phyloP scores from a whole-genome alignment of 2,329 filamentous ascomycete genomes.

The Trichoderma sp. region DNA sequence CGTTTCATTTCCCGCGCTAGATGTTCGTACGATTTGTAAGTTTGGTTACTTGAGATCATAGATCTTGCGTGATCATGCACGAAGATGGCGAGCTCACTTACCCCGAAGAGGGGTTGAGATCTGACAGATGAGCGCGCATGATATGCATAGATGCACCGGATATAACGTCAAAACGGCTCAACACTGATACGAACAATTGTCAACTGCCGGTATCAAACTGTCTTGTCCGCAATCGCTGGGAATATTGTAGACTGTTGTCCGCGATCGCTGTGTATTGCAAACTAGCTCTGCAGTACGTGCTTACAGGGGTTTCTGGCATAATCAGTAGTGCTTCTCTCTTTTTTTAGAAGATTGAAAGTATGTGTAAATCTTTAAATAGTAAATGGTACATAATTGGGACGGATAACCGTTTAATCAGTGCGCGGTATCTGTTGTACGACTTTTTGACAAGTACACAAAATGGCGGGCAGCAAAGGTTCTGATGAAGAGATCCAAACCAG shows the following conservation, averaged over 20 bases:
- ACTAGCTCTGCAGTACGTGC: background rate
- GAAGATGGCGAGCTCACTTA: constrained; percentile 34
- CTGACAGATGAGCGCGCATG: background rate
- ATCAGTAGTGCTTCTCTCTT: background rate
- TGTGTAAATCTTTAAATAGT: background rate
- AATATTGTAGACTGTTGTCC: background rate
- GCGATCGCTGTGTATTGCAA: background rate
- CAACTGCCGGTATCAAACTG: background rate
- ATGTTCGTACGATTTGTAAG: background rate
- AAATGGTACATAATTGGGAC: background rate
- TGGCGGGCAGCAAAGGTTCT: background rate
- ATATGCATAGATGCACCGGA: background rate
- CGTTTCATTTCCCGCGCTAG: background rate
- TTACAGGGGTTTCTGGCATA: background rate
- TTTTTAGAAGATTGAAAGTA: background rate
- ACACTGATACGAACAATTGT: background rate
- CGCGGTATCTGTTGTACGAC: background rate
- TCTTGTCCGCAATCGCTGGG: background rate
- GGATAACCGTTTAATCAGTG: no score
- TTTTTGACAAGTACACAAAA: background rate
- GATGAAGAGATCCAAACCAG: background rate
- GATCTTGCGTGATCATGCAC: constrained; percentile 11
- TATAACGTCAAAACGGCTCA: background rate
- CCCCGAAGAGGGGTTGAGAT: background rate
- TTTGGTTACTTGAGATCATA: background rate